Evolutionary conservation across 805 yeast species (phyloP).

Genomic region (Lipomyces sp.): DNA sequence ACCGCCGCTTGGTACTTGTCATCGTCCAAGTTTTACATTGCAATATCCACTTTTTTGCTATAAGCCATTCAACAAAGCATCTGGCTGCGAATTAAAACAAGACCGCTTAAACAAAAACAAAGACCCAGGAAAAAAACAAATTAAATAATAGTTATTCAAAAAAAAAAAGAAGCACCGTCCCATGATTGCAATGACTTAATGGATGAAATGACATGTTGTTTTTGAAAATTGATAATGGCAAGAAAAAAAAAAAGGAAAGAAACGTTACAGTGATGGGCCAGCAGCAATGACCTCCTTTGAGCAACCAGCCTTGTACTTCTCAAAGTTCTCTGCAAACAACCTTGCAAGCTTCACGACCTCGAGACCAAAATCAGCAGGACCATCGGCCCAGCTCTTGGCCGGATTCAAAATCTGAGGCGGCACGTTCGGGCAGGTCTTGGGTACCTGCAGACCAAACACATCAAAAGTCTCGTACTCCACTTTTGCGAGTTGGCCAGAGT

Average conservation of each 20-base stretch:
- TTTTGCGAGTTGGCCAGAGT: conserved; percentile 81
- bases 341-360: conserved; percentile 72
- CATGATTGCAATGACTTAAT: neutral
- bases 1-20: neutral
- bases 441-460: conserved; percentile 84
- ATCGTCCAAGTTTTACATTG: neutral
- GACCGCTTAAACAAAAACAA: neutral
- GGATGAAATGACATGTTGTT: neutral
- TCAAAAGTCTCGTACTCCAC: conserved; percentile 84
- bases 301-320: conserved; percentile 79
- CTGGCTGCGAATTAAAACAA: too few species aligned
- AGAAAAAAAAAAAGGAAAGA: neutral
- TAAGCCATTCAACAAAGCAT: neutral
- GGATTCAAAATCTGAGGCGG: conserved; percentile 89
- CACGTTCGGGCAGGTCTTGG: conserved; percentile 79
- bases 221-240: too few species aligned
- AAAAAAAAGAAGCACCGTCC: neutral
- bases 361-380: conserved; percentile 54
- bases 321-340: conserved; percentile 84
- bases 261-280: conserved; percentile 64
- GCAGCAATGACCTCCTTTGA: conserved; percentile 89
- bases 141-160: neutral
- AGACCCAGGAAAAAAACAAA: neutral
- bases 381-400: conserved; percentile 74
- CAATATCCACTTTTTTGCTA: neutral